Conservation (phyloP, 2,329 filamentous ascomycete species). For the Alternaria sp. region DNA sequence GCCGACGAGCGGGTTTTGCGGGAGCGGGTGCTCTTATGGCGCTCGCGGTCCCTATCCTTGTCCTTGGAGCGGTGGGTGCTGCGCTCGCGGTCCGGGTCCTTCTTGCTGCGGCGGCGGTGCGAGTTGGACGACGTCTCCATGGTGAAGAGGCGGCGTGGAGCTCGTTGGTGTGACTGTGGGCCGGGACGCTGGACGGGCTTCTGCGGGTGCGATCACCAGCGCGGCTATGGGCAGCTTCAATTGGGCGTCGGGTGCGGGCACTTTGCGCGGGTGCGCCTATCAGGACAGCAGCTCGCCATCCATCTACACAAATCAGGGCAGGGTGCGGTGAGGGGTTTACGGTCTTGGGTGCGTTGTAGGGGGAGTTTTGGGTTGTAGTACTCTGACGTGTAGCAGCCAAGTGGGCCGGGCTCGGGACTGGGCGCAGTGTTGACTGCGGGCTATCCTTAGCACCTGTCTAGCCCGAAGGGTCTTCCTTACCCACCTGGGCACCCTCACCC, state of each 20-base stretch:
- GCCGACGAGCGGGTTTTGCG: conserved; percentile 41
- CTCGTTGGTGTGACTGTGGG: conserved; percentile 27
- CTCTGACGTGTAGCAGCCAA: conserved; percentile 26
- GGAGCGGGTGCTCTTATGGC: conserved; percentile 34
- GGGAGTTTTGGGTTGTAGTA: conserved; percentile 16
- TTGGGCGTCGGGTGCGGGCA: conserved; percentile 34
- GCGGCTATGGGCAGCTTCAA: conserved; percentile 38
- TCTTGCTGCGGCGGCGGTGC: conserved; percentile 46
- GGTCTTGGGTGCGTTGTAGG: conserved; percentile 14
- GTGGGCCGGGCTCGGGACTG: conserved; percentile 14
- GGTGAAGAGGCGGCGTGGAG: conserved; percentile 22
- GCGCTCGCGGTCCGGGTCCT: conserved; percentile 38
- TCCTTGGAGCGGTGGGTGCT: conserved; percentile 31
- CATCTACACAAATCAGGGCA: conserved; percentile 29
- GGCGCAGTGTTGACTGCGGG: conserved; percentile 1
- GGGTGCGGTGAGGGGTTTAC: conserved; percentile 13
- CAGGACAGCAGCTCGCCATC: conserved; percentile 33
- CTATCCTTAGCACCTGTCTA: conserved; percentile 1
- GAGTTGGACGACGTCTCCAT: conserved; percentile 44
- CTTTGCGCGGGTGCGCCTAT: conserved; percentile 40
- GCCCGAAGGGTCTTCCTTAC: conserved; percentile 1
- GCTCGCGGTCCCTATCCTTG: conserved; percentile 32
- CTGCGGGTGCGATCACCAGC: conserved; percentile 32
- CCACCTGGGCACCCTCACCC: conserved; percentile 1
- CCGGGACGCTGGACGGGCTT: conserved; percentile 19